Conservation (phyloP, 2,329 filamentous ascomycete genomes). For the Colletotrichum acutatum region DNA sequence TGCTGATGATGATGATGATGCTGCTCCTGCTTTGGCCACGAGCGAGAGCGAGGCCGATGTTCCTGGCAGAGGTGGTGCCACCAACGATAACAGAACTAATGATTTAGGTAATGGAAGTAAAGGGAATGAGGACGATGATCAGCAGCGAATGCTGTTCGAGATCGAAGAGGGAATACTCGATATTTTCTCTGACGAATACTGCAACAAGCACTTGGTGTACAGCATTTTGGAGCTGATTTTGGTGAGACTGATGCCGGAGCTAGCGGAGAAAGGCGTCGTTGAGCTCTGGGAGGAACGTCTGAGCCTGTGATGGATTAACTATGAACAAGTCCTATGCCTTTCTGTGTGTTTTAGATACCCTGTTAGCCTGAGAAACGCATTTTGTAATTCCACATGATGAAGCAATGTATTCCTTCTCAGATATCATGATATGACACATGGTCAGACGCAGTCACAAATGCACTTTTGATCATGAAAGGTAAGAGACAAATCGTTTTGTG, state of each 20-base stretch:
- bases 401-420: no score
- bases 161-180: conserved; percentile 75
- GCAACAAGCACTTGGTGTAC: conserved; percentile 93
- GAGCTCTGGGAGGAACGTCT: conserved; percentile 82
- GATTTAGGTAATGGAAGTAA: conserved; percentile 38
- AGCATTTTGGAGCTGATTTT: conserved; percentile 83
- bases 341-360: conserved; percentile 31
- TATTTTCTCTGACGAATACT: conserved; percentile 83
- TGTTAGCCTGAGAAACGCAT: conserved; percentile 2
- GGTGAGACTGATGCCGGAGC: conserved; percentile 85
- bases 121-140: conserved; percentile 50
- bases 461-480: not conserved
- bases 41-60: conserved; percentile 5
- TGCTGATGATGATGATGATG: conserved; percentile 21
- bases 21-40: not conserved
- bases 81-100: conserved; percentile 36
- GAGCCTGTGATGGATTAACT: conserved; percentile 39
- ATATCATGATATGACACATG: no score
- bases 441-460: no score
- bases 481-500: conserved; percentile 4
- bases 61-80: conserved; percentile 23
- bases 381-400: not conserved
- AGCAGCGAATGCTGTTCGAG: conserved; percentile 64
- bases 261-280: conserved; percentile 76
- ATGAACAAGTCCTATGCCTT: not conserved